These are phyloP conservation scores for Salix suchowensis DNA, from an alignment of 345 rosid genomes.

Conservation along the genomic window DNA sequence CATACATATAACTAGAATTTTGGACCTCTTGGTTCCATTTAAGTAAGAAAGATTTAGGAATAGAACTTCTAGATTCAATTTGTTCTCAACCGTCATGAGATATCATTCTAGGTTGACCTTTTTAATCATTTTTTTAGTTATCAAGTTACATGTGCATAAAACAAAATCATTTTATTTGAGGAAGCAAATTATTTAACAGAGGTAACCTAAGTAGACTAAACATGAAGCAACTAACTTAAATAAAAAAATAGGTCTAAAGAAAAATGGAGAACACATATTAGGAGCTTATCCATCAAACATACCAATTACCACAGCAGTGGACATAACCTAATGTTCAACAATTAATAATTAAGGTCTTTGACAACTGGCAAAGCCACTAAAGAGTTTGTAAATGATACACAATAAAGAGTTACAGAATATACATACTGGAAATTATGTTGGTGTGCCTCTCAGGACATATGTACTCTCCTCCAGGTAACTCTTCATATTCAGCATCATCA, in stretches of 20 bases:
- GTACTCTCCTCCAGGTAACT: conserved; percentile 83
- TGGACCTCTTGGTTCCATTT: no score
- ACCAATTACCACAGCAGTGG: not conserved
- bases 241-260: not conserved
- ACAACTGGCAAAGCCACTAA: not conserved
- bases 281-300: not conserved
- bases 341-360: no score
- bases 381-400: conserved; percentile 1
- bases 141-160: not conserved
- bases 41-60: no score
- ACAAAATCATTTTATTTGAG: not conserved
- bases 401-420: conserved; percentile 11
- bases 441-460: conserved; percentile 85
- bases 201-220: not conserved
- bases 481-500: conserved; percentile 77
- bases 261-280: not conserved
- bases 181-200: not conserved
- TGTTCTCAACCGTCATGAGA: no score
- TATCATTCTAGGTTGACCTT: no score
- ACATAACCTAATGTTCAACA: not conserved
- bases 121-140: not conserved
- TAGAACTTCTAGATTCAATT: no score
- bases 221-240: not conserved
- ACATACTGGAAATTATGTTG: conserved; percentile 78
- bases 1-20: no score